Evolutionary conservation across 495 filamentous ascomycete genomes (phyloP).

Genomic region (Pyronema domesticum): DNA sequence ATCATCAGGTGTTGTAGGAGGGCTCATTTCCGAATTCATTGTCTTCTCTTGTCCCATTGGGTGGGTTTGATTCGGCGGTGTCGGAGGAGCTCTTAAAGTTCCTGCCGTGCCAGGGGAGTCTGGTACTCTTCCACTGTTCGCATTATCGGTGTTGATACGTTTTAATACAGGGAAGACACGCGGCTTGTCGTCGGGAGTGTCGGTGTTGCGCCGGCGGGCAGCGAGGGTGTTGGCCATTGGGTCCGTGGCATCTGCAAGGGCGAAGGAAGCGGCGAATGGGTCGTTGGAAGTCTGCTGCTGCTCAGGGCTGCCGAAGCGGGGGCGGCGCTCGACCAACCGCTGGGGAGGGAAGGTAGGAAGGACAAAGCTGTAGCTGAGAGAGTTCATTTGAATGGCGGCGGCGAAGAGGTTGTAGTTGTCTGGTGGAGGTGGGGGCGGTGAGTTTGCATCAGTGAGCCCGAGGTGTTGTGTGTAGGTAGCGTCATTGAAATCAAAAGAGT

Average conservation of each 20-base stretch:
- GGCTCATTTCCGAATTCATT: neutral
- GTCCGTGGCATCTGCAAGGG: neutral
- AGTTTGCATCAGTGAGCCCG: neutral
- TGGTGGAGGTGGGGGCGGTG: neutral
- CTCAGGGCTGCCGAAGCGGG: neutral
- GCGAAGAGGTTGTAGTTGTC: conserved; percentile 20
- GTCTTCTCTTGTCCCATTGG: neutral
- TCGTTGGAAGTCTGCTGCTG: neutral
- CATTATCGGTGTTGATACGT: conserved; percentile 2
- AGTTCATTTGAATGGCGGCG: conserved; percentile 18
- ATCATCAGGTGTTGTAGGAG: neutral
- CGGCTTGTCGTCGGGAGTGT: neutral
- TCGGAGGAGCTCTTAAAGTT: neutral
- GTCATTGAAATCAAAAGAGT: conserved; percentile 19
- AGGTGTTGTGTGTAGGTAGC: neutral
- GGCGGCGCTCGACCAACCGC: conserved; percentile 8
- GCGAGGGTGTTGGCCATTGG: conserved; percentile 2
- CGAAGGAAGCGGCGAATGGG: neutral
- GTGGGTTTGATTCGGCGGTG: neutral
- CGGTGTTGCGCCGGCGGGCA: neutral
- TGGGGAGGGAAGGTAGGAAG: conserved; percentile 15
- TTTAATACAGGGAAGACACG: neutral
- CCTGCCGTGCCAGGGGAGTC: neutral
- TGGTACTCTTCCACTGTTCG: neutral
- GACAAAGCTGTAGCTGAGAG: conserved; percentile 17